Evolutionary conservation across 2,329 filamentous ascomycete genomes (phyloP).

Genomic region (Arthrobotrys sinensis): DNA sequence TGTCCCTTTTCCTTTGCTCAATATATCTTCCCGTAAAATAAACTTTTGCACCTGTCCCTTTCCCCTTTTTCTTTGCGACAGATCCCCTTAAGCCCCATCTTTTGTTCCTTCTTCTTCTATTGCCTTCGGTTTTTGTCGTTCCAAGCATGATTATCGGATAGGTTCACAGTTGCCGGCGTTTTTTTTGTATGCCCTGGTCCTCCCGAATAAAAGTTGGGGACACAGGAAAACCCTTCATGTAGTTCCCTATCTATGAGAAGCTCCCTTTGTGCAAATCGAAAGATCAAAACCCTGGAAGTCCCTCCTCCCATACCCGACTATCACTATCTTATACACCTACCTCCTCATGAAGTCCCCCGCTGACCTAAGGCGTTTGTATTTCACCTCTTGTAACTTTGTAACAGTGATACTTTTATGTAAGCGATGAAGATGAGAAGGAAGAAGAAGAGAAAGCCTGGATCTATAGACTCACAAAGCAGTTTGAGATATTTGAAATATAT

Average conservation of each 20-base stretch:
- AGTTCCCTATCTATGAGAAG: constrained; percentile 52
- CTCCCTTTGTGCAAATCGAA: constrained; percentile 21
- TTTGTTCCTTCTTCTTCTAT: neutral
- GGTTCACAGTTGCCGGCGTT: constrained; percentile 58
- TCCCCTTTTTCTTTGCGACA: constrained; percentile 2
- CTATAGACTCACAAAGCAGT: neutral
- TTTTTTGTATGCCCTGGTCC: constrained; percentile 59
- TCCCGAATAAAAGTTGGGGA: constrained; percentile 41
- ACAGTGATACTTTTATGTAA: constrained; percentile 30
- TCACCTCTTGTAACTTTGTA: constrained; percentile 30
- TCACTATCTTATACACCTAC: neutral
- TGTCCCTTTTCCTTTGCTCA: constrained; percentile 39
- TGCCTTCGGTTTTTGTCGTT: constrained; percentile 22
- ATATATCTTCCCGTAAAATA: constrained; percentile 56
- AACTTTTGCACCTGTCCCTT: constrained; percentile 25
- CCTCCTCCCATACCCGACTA: neutral
- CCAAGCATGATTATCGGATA: constrained; percentile 58
- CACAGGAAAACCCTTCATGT: constrained; percentile 54
- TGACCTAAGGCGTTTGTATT: constrained; percentile 20
- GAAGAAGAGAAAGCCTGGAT: neutral
- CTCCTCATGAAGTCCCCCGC: neutral
- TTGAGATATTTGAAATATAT: too few species aligned
- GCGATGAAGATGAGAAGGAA: constrained; percentile 8
- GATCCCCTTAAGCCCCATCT: constrained; percentile 2
- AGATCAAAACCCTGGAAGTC: constrained; percentile 15